These are phyloP conservation scores for Carallia brachiata DNA, from an alignment of 345 rosid genomes.

Conservation along the genomic window DNA sequence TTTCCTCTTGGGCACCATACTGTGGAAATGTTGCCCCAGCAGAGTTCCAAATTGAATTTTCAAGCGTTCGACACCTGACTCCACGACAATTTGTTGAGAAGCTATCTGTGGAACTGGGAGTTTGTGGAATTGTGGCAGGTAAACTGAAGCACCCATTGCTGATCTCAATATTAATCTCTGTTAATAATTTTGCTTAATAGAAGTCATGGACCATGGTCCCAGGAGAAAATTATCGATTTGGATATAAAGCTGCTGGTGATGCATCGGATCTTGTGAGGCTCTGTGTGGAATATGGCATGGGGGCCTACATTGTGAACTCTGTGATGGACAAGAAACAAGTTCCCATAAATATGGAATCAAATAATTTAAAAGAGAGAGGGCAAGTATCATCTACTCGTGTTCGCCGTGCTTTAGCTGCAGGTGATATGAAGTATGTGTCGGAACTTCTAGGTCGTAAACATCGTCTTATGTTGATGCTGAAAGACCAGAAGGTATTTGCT, in stretches of 20 bases:
- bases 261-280: conserved; percentile 64
- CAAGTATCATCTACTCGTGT: conserved; percentile 96
- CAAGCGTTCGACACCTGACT: conserved; percentile 77
- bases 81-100: conserved; percentile 90
- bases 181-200: not conserved
- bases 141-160: not conserved
- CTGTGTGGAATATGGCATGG: conserved; percentile 64
- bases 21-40: conserved; percentile 64
- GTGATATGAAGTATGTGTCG: conserved; percentile 72
- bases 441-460: conserved; percentile 87
- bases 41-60: conserved; percentile 67
- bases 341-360: conserved; percentile 28
- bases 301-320: conserved; percentile 67
- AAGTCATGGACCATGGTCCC: conserved; percentile 19
- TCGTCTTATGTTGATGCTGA: conserved; percentile 54
- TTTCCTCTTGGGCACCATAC: conserved; percentile 70
- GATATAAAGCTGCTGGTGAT: conserved; percentile 90
- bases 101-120: conserved; percentile 67
- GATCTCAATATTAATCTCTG: not conserved
- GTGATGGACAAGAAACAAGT: conserved; percentile 84
- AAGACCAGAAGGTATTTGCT: conserved; percentile 27
- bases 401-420: conserved; percentile 77
- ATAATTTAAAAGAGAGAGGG: conserved; percentile 69
- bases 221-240: conserved; percentile 93
- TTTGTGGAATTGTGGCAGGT: conserved; percentile 92